A percentile compares a stretch with the other conserved stretches of the same genome.
Evolutionary conservation across 139 green algal species (phyloP).

Genomic region (Haematococcus sp.): DNA sequence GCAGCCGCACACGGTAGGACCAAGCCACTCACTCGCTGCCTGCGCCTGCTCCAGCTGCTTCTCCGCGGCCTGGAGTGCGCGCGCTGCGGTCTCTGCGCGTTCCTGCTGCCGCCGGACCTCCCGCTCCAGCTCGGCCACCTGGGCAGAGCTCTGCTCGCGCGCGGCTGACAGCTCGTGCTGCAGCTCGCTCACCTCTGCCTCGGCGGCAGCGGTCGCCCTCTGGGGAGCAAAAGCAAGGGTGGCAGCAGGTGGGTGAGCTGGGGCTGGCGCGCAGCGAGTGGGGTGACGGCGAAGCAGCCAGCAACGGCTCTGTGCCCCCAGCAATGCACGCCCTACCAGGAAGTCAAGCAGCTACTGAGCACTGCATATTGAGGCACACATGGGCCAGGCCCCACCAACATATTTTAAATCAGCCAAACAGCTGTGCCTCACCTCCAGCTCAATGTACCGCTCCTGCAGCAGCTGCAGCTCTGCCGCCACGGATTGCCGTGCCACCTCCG

Average conservation of each 20-base stretch:
- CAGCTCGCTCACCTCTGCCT: neutral
- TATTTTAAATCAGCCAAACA: no score
- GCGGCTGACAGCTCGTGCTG: neutral
- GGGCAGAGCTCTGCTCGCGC: neutral
- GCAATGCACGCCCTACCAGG: no score
- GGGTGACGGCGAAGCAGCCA: no score
- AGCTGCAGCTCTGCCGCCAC: conserved; percentile 4
- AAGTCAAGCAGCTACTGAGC: no score
- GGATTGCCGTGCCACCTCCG: conserved; percentile 13
- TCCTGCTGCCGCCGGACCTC: conserved; percentile 31
- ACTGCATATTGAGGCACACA: no score
- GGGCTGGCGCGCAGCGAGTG: no score
- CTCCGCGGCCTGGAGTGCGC: conserved; percentile 27
- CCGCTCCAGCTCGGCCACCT: conserved; percentile 21
- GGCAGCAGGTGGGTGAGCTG: no score
- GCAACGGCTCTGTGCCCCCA: no score
- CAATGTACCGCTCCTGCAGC: conserved; percentile 18
- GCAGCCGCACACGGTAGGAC: no score
- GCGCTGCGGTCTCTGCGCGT: conserved; percentile 22
- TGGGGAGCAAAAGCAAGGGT: neutral
- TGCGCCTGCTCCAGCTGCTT: conserved; percentile 26
- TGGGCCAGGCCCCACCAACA: no score
- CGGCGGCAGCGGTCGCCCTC: neutral
- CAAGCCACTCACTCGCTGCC: no score
- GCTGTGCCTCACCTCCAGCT: no score